Conservation (phyloP, 2,329 filamentous ascomycete species). For the Botrytis porri region DNA sequence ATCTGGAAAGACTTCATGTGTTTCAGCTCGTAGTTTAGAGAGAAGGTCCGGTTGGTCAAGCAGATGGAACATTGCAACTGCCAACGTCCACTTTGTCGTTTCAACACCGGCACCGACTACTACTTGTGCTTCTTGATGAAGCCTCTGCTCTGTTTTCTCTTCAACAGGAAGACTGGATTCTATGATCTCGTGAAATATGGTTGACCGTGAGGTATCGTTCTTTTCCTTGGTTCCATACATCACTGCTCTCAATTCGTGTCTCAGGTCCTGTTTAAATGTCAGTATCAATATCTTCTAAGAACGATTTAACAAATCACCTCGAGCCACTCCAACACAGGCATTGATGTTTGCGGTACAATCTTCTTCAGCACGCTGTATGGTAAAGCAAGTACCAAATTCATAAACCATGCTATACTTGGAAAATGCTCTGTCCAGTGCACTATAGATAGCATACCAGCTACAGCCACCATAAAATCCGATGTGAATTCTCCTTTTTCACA, state of each 20-base stretch:
- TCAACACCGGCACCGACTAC: slow-evolving; percentile 41
- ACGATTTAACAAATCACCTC: neutral
- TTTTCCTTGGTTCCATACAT: slow-evolving; percentile 8
- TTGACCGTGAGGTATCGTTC: slow-evolving; percentile 23
- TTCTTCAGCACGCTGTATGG: slow-evolving; percentile 2
- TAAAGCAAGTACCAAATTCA: slow-evolving; percentile 5
- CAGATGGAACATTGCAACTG: slow-evolving; percentile 40
- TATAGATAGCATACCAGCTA: neutral
- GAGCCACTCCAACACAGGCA: slow-evolving; percentile 6
- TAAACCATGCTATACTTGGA: neutral
- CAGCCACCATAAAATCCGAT: slow-evolving; percentile 5
- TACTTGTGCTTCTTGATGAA: slow-evolving; percentile 38
- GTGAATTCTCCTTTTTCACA: slow-evolving; percentile 4
- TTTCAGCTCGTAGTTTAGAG: slow-evolving; percentile 39
- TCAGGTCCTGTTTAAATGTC: neutral
- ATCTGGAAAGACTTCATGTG: slow-evolving; percentile 26
- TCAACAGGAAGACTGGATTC: slow-evolving; percentile 35
- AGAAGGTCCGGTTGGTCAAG: slow-evolving; percentile 38
- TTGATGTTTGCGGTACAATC: neutral
- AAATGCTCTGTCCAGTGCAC: slow-evolving; percentile 11
- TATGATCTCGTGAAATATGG: slow-evolving; percentile 32
- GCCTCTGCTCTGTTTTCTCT: slow-evolving; percentile 39
- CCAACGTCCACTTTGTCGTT: slow-evolving; percentile 40
- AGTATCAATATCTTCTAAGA: neutral
- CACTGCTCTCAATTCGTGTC: slow-evolving; percentile 5